These are phyloP conservation scores for Cyberlindnera bimundalis DNA, from an alignment of 805 yeast genomes.

Conservation along the genomic window DNA sequence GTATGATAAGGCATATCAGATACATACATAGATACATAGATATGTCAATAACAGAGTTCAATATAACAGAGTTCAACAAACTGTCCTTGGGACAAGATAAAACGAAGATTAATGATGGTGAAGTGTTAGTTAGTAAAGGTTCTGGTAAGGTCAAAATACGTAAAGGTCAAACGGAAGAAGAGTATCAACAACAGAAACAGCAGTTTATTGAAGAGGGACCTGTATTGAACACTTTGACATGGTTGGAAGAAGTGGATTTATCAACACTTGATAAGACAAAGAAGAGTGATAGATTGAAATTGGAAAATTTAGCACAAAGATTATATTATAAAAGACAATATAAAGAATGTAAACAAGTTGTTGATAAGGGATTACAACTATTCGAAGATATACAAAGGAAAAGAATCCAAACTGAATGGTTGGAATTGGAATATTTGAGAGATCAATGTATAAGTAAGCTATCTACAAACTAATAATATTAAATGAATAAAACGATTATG, in stretches of 20 bases:
- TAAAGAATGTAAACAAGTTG: conserved; percentile 43
- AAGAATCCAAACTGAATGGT: conserved; percentile 46
- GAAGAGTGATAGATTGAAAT: conserved; percentile 53
- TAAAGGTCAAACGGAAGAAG: conserved; percentile 70
- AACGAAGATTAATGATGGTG: conserved; percentile 29
- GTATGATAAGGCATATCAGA: too few relatives aligned
- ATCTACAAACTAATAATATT: neutral
- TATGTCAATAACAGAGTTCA: too few relatives aligned
- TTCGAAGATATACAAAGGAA: conserved; percentile 33
- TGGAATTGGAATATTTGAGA: conserved; percentile 47
- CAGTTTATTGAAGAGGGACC: conserved; percentile 60
- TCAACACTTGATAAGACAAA: conserved; percentile 29
- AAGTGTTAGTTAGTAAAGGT: conserved; percentile 41
- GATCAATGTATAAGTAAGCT: conserved; percentile 34
- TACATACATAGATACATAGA: too few relatives aligned
- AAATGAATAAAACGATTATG: too few relatives aligned
- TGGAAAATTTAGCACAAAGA: conserved; percentile 60
- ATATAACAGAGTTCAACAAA: too few relatives aligned
- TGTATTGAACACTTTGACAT: conserved; percentile 40
- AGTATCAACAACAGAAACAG: conserved; percentile 47
- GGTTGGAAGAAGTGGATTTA: conserved; percentile 37
- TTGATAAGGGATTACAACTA: conserved; percentile 35
- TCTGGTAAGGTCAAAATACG: conserved; percentile 50
- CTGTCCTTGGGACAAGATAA: conserved; percentile 16
- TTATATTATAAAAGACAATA: conserved; percentile 57